Base-by-base conservation (phyloP, 306 rosid genomes). In the Quercus variabilis region DNA sequence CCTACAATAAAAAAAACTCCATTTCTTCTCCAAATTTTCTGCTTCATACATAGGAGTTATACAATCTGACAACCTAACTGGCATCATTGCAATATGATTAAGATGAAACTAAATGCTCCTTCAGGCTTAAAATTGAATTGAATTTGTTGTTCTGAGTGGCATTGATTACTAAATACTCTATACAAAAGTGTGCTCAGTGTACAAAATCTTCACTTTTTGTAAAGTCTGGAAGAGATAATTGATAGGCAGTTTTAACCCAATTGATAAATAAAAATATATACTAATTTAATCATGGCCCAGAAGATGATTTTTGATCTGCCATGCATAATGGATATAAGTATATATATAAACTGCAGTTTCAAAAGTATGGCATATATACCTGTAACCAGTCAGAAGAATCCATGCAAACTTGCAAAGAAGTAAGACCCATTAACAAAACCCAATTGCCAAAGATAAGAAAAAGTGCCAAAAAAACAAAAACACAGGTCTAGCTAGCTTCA, bases 381-480 rank as follows among this genome's bases (percentile, higher is more conserved):
- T 95, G 99, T 9, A 95, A 82, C 99, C 98, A 95, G 75, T 93
- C 97, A 55, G 99, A 89, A 17, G 98, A 90, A 54, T 95, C 98
- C 94, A 95, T 93, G 90, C 97, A 90, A 76, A 88, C 94, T 81
- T 95, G 97, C 49, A 93, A 90, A 76, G 99, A 87, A 71, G 92
- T 87, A 63, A 93, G 89, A 74, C 94, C 96, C 99, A 93, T 91
- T 77, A 77, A 83, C 62, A 52, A 67, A 79, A 79, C 38, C 49
- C 60, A 26, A 4, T 49, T 30, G 35, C 60, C 35, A 30, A 54
- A 33, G 43, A 57, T 11, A 17, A 64, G n/a, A 18, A 51, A 3
- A 33, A 41, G 26, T 15, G 33, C 35, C 69, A 12, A 49, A 49
- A 38, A 41, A 41, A 41, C 46, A 41, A 41, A 41, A 65, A 65